phyloP scores from a whole-genome alignment of 2,329 filamentous ascomycete genomes.

The Paecilomyces formosus region DNA sequence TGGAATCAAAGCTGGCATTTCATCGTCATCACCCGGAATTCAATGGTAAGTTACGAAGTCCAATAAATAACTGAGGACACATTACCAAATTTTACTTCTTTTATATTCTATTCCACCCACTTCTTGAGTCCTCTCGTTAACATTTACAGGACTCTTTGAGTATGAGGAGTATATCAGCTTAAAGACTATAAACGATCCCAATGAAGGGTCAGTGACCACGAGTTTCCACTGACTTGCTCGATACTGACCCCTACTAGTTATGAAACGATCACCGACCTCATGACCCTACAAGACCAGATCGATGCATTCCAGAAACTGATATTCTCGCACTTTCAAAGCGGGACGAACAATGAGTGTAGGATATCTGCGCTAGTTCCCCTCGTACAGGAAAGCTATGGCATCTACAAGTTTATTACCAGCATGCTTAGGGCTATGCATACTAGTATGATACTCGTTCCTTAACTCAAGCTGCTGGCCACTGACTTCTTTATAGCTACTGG shows the following conservation, averaged over 20 bases:
- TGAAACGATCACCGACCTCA: conserved; percentile 93
- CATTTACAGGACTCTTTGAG: conserved; percentile 67
- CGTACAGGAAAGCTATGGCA: conserved; percentile 96
- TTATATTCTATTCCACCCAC: not conserved
- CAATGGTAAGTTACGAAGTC: conserved; percentile 56
- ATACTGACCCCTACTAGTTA: conserved; percentile 40
- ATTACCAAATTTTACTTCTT: too few species aligned
- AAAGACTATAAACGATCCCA: conserved; percentile 96
- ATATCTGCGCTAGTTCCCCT: conserved; percentile 90
- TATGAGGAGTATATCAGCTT: conserved; percentile 98
- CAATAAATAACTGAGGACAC: too few species aligned
- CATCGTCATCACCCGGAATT: conserved; percentile 96
- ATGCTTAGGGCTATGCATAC: conserved; percentile 98
- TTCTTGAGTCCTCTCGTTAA: conserved; percentile 4
- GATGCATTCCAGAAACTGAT: conserved; percentile 98
- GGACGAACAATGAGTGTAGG: conserved; percentile 90
- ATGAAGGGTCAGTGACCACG: conserved; percentile 63
- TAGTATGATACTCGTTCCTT: conserved; percentile 49
- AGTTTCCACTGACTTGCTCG: not conserved
- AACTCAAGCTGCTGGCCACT: conserved; percentile 12
- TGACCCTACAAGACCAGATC: conserved; percentile 96
- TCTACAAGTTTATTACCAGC: conserved; percentile 99
- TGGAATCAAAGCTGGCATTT: conserved; percentile 91
- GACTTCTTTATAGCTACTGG: conserved; percentile 58
- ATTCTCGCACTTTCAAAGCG: conserved; percentile 89